These are phyloP conservation scores for Anisodus acutangulus DNA, from an alignment of 257 asterid species.

Conservation along the genomic window DNA sequence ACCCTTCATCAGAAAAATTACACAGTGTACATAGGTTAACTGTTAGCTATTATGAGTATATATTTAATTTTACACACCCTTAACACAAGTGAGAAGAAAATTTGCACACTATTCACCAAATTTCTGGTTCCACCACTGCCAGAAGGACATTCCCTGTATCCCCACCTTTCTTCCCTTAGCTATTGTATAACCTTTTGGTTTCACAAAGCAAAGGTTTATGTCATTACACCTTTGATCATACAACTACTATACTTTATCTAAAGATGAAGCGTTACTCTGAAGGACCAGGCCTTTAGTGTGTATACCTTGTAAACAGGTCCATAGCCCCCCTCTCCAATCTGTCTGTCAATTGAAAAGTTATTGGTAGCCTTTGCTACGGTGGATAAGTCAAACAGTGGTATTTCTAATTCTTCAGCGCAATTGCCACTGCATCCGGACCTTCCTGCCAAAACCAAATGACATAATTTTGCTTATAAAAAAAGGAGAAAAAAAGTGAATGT, in stretches of 20 bases:
- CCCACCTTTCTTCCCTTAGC: conserved; percentile 14
- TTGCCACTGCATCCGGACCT: neutral
- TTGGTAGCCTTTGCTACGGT: conserved; percentile 44
- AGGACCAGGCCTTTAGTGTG: neutral
- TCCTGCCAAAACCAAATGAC: conserved; percentile 16
- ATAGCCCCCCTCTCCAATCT: conserved; percentile 67
- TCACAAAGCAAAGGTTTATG: neutral
- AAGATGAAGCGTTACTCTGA: neutral
- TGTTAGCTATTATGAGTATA: too few relatives aligned
- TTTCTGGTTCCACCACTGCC: neutral
- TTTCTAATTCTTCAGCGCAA: conserved; percentile 41
- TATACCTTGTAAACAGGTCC: conserved; percentile 66
- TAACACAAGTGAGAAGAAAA: too few relatives aligned
- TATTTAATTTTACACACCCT: too few relatives aligned
- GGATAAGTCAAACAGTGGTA: conserved; percentile 47
- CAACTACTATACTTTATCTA: neutral
- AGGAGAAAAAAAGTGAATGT: neutral
- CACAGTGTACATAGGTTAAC: too few relatives aligned
- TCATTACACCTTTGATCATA: neutral
- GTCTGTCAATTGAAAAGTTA: conserved; percentile 45
- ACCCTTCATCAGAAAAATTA: too few relatives aligned
- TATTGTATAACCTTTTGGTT: neutral
- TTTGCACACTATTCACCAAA: too few relatives aligned
- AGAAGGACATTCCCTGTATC: neutral
- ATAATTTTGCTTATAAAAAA: neutral